Conservation (phyloP, 2,329 filamentous ascomycete genomes). For the Fusarium burgessii region DNA sequence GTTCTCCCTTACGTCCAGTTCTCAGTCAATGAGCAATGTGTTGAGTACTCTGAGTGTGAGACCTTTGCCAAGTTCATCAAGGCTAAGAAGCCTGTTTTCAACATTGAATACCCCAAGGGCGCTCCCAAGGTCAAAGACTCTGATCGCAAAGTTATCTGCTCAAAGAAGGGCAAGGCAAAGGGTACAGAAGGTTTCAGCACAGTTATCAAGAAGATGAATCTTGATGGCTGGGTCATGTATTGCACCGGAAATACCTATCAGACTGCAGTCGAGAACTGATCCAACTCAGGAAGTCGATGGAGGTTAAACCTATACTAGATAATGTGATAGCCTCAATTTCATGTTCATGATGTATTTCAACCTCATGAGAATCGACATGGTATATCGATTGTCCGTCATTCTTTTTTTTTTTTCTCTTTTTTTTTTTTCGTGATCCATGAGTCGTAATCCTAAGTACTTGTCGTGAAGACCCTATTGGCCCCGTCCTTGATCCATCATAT, state of each 20-base stretch:
- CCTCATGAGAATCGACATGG: background rate
- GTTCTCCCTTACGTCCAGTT: conserved; percentile 68
- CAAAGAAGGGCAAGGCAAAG: conserved; percentile 50
- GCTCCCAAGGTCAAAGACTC: conserved; percentile 53
- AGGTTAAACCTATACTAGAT: background rate
- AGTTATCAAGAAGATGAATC: conserved; percentile 72
- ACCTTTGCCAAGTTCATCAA: conserved; percentile 68
- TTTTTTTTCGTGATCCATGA: conserved; percentile 11
- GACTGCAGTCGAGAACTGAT: conserved; percentile 39
- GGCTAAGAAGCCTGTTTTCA: conserved; percentile 75
- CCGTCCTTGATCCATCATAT: background rate
- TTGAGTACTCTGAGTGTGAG: conserved; percentile 69
- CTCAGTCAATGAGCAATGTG: conserved; percentile 78
- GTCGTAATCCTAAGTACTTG: background rate
- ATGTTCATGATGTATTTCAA: background rate
- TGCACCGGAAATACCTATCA: conserved; percentile 57
- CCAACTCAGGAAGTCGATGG: background rate
- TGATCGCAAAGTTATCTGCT: conserved; percentile 59
- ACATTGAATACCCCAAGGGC: conserved; percentile 76
- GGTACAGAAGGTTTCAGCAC: conserved; percentile 69
- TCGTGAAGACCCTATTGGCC: background rate
- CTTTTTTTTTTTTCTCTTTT: conserved; percentile 11
- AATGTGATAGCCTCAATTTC: background rate
- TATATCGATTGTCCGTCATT: background rate
- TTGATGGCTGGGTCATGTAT: conserved; percentile 72